Base-by-base conservation (phyloP, 306 rosid genomes). In the Amphicarpaea edgeworthii region DNA sequence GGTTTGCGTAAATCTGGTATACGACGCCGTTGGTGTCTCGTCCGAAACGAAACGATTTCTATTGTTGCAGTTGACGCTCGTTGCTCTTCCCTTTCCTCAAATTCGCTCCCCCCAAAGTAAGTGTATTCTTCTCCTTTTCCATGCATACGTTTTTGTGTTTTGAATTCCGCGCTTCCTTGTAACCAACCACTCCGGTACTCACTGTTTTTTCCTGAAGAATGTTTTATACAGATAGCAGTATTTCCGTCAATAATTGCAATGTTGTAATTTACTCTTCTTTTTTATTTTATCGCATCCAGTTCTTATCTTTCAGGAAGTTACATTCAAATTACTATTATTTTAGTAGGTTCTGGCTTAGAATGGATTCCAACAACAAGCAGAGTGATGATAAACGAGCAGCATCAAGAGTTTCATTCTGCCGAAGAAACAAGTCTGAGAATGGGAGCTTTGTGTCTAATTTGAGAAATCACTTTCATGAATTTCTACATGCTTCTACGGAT, bases 401-500 rank as follows among this genome's bases (percentile, higher is more conserved):
- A 41, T 17, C 87, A 73, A 63, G 40, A 17, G 73, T 47, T 34
- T 26, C 88, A 74, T 88, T 83, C 77, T 88, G 96, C 67, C 85
- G 83, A 76, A 73, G 95, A 61, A 81, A 79, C 4, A 87, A 78
- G 80, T 85, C 90, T 49, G 77, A 55, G 84, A 86, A 81, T 57
- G 87, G 90, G 54, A 90, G 93, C 80, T 87, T 83, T 5, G 84
- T 84, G 45, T 59, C 84, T 23, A 83, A 66, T 6, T 82, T 90
- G 51, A 82, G 93, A 82, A 38, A 84, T 58, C 89, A 87, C 68
- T 54, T 88, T 61, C 83, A 87, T 75, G 90, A 85, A 62, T 88
- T 88, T 80, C 43, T 84, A 63, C 84, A 80, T 24, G 90, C 90
- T 76, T 87, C 93, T 0, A 55, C 62, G 19, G 81, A 84, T 61